These are phyloP conservation scores for Cyclotella cryptica DNA, from an alignment of 108 stramenopile species.

Conservation along the genomic window DNA sequence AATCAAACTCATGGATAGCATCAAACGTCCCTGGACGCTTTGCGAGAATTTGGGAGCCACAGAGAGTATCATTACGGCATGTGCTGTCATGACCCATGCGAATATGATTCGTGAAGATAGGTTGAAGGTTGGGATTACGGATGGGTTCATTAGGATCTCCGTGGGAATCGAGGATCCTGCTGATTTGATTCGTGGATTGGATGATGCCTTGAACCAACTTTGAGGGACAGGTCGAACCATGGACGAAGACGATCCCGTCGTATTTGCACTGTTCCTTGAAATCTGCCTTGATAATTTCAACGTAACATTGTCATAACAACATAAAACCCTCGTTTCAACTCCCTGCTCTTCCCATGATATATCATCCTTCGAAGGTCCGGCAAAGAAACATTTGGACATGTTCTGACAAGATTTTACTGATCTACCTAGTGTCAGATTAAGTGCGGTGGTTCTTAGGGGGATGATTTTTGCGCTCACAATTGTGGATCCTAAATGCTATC, in stretches of 20 bases:
- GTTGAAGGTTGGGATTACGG: constrained; percentile 84
- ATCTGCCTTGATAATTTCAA: neutral
- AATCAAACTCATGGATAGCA: constrained; percentile 80
- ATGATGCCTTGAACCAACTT: constrained; percentile 75
- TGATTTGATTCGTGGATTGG: constrained; percentile 74
- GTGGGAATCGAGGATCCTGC: constrained; percentile 83
- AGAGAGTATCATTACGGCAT: constrained; percentile 84
- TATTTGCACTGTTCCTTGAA: neutral
- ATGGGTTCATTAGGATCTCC: constrained; percentile 86
- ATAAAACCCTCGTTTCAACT: too few species aligned
- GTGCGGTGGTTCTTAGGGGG: too few species aligned
- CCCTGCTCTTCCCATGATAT: too few species aligned
- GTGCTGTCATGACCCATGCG: constrained; percentile 89
- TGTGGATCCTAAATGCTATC: too few species aligned
- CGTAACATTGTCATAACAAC: too few species aligned
- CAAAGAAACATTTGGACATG: too few species aligned
- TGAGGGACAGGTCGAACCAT: constrained; percentile 5
- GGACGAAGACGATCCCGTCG: too few species aligned
- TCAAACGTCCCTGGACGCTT: constrained; percentile 83
- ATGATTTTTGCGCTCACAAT: too few species aligned
- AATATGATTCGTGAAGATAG: constrained; percentile 80
- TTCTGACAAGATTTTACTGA: too few species aligned
- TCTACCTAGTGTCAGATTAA: too few species aligned
- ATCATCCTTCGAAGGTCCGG: too few species aligned
- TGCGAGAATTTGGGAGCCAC: constrained; percentile 86